A percentile compares a stretch with the other conserved stretches of the same genome.
phyloP scores from a whole-genome alignment of 768 basidiomycete genomes.

The Amylocystis lapponica region DNA sequence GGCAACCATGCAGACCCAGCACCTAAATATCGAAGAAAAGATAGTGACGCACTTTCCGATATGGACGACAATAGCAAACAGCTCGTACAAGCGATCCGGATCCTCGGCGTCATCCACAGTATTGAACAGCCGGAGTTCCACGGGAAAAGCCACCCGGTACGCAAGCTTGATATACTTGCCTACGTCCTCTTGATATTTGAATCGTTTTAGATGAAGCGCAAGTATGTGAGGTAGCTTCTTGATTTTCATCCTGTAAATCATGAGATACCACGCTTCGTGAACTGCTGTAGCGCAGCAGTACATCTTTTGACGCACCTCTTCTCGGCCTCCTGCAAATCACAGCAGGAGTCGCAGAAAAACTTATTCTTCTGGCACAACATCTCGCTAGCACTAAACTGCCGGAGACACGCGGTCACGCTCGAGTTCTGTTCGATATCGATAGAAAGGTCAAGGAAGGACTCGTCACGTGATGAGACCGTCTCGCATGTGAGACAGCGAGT shows the following conservation, averaged over 20 bases:
- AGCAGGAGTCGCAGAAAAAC: constrained; percentile 97
- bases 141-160: constrained; percentile 95
- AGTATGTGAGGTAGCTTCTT: constrained; percentile 94
- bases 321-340: constrained; percentile 96
- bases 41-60: constrained; percentile 72
- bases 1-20: no score
- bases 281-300: not conserved
- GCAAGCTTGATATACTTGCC: constrained; percentile 91
- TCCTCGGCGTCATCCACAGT: constrained; percentile 91
- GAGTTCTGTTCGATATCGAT: constrained; percentile 99
- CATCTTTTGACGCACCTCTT: constrained; percentile 67
- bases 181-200: constrained; percentile 95
- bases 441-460: constrained; percentile 95
- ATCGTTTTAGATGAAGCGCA: constrained; percentile 93
- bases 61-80: constrained; percentile 98
- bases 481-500: constrained; percentile 98
- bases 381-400: constrained; percentile 95
- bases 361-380: constrained; percentile 99
- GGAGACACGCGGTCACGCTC: constrained; percentile 90
- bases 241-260: constrained; percentile 78
- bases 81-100: constrained; percentile 87
- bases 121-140: constrained; percentile 93
- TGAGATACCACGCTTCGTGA: not conserved
- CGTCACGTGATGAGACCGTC: constrained; percentile 87
- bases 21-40: constrained; percentile 3